Percentiles rank a stretch among this genome's conserved stretches.
Evolutionary conservation across 1,284 basidiomycete species (phyloP).

Genomic region (Uromyces viciae-fabae): DNA sequence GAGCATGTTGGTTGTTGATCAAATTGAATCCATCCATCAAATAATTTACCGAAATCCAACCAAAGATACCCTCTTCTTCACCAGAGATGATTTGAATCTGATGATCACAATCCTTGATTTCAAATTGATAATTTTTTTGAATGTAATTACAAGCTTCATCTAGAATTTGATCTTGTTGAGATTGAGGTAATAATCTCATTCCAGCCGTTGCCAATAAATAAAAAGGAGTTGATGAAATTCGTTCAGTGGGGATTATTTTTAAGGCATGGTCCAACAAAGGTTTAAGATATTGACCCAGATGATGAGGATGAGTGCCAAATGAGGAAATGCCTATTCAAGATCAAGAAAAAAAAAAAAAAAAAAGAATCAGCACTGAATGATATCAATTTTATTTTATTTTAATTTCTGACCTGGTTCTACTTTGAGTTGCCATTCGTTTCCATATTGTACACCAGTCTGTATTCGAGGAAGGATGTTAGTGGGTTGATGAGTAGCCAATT

Average conservation of each 20-base stretch:
- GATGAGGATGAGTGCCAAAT: constrained; percentile 67
- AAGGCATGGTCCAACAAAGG: constrained; percentile 80
- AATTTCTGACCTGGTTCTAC: constrained; percentile 73
- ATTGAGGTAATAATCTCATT: constrained; percentile 77
- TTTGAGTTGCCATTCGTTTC: constrained; percentile 82
- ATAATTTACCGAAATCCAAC: constrained; percentile 99
- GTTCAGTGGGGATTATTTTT: constrained; percentile 75
- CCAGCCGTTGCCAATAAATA: constrained; percentile 96
- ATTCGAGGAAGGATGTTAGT: constrained; percentile 28
- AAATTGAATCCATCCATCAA: constrained; percentile 89
- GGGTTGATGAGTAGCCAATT: background rate
- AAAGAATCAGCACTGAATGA: constrained; percentile 53
- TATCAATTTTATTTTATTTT: too few relatives aligned
- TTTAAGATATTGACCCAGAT: constrained; percentile 70
- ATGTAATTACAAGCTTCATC: constrained; percentile 74
- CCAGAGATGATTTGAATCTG: constrained; percentile 93
- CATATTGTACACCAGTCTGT: constrained; percentile 79
- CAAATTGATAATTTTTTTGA: constrained; percentile 68
- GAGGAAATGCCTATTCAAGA: constrained; percentile 72
- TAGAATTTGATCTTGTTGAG: constrained; percentile 70
- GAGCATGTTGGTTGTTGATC: constrained; percentile 56
- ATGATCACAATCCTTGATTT: constrained; percentile 72
- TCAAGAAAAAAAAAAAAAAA: background rate
- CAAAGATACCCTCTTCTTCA: constrained; percentile 95
- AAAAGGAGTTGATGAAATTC: constrained; percentile 76